Evolutionary conservation across 2,329 filamentous ascomycete species (phyloP), one percentile per base, ranked within the genome.

Genomic region (Grosmannia huntii): DNA sequence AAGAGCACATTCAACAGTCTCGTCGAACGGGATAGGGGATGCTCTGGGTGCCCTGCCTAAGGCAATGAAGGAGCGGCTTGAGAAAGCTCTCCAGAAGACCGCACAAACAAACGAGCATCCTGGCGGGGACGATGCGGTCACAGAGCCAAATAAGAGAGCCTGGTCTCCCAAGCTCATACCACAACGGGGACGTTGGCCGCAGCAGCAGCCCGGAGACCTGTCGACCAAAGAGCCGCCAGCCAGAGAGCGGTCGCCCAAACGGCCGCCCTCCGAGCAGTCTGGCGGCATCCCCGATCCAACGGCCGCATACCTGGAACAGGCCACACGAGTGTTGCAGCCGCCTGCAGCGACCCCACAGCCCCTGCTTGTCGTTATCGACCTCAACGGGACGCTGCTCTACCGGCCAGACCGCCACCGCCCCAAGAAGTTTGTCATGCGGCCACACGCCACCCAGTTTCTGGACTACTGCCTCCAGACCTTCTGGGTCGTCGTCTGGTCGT

Each of bases 401-500:
- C 86, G 94, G 5, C 85, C 83, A 10, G 76, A 75, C 56, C 74
- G 68, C 28, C 66, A 72, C 1, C 12, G 36, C 4, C 75, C 77
- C 4, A 77, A 75, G 11, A 68, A 70, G 49, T 88, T 90, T 68
- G 72, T 83, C 50, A 72, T 78, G 62, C 86, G 94, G 0, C 88
- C 88, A 0, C 77, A 84, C 62, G 79, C 94, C 1, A 65, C 73
- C 3, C 64, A 73, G 0, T 96, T 99, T 69, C 73, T 97, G 4
- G 67, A 77, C 31, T 89, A 90, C 69, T 81, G 91, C 63, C 78
- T 95, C 64, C 72, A 80, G 14, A 84, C 85, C 60, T 92, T 95
- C 73, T 76, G 77, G 56, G 86, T 96, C 33, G 89, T 90, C 73
- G 82, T 97, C 59, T 99, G 92, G 90, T 95, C 92, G 1, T 95